Percentiles rank a stretch among this genome's conserved stretches.
Conservation (phyloP, 176 grass and related monocot genomes). For the Triticum aestivum region DNA sequence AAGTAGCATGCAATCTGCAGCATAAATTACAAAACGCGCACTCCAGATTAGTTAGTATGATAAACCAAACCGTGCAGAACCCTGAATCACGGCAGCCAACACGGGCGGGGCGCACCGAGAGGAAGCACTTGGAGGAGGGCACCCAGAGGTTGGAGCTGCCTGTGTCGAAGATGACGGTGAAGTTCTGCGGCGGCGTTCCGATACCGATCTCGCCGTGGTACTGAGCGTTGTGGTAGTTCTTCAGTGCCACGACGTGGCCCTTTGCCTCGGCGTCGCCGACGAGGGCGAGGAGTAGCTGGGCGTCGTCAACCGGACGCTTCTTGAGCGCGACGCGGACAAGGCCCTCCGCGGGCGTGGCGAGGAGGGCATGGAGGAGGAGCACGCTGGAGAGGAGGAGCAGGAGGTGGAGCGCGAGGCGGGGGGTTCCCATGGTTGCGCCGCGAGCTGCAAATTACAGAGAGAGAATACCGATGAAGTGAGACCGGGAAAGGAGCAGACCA, state of each 20-base stretch:
- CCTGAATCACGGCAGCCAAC: background rate
- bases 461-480: background rate
- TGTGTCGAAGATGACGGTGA: constrained; percentile 90
- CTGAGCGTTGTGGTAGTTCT: constrained; percentile 89
- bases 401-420: constrained; percentile 12
- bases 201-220: constrained; percentile 77
- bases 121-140: constrained; percentile 83
- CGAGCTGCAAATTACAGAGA: background rate
- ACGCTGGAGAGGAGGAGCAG: constrained; percentile 39
- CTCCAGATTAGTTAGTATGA: background rate
- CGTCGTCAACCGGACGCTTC: constrained; percentile 41
- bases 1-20: constrained; percentile 79
- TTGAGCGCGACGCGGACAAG: constrained; percentile 62
- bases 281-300: constrained; percentile 30
- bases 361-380: constrained; percentile 39
- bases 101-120: constrained; percentile 48
- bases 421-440: constrained; percentile 49
- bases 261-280: constrained; percentile 22
- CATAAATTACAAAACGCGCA: background rate
- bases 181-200: constrained; percentile 73
- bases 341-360: constrained; percentile 34
- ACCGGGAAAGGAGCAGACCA: background rate
- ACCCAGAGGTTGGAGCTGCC: constrained; percentile 96
- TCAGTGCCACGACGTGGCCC: constrained; percentile 56
- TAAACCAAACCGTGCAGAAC: background rate